phyloP scores from a whole-genome alignment of 2,329 filamentous ascomycete genomes.

The Penicillium thymicola region DNA sequence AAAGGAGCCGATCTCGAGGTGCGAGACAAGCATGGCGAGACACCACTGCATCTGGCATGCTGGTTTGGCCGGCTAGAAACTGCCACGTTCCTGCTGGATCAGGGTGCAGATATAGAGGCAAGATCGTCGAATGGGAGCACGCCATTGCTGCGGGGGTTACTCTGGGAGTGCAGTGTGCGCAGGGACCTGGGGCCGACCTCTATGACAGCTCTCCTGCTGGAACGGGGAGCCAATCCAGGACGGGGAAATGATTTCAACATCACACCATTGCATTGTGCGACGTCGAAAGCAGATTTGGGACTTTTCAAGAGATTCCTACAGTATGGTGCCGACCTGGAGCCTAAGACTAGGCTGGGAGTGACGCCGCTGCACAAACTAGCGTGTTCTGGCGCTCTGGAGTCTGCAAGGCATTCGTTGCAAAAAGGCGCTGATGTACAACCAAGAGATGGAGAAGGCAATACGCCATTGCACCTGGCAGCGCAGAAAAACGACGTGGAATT shows the following conservation, averaged over 20 bases:
- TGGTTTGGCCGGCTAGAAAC: not conserved
- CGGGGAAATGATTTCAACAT: not conserved
- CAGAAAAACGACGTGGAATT: not conserved
- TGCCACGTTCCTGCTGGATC: slow-evolving; percentile 8
- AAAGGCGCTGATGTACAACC: slow-evolving; percentile 1
- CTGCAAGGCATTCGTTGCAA: not conserved
- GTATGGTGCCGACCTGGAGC: slow-evolving; percentile 1
- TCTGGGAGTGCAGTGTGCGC: not conserved
- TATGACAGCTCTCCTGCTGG: slow-evolving; percentile 1
- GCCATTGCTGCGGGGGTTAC: slow-evolving; percentile 5
- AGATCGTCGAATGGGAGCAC: not conserved
- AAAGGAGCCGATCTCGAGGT: slow-evolving; percentile 4
- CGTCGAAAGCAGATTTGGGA: not conserved
- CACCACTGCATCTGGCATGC: slow-evolving; percentile 10
- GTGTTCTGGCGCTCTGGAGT: not conserved
- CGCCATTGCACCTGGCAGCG: slow-evolving; percentile 2
- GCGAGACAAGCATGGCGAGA: not conserved
- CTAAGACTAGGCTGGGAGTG: not conserved
- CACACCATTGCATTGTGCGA: slow-evolving; percentile 2
- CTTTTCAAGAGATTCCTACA: slow-evolving; percentile 2
- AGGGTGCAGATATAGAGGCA: slow-evolving; percentile 12
- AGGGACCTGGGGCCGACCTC: not conserved
- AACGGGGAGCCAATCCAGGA: slow-evolving; percentile 1
- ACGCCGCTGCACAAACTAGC: slow-evolving; percentile 6
- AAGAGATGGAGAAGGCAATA: not conserved